These are phyloP conservation scores for Gamarada debralockiae DNA, from an alignment of 495 filamentous ascomycete genomes.

Conservation along the genomic window DNA sequence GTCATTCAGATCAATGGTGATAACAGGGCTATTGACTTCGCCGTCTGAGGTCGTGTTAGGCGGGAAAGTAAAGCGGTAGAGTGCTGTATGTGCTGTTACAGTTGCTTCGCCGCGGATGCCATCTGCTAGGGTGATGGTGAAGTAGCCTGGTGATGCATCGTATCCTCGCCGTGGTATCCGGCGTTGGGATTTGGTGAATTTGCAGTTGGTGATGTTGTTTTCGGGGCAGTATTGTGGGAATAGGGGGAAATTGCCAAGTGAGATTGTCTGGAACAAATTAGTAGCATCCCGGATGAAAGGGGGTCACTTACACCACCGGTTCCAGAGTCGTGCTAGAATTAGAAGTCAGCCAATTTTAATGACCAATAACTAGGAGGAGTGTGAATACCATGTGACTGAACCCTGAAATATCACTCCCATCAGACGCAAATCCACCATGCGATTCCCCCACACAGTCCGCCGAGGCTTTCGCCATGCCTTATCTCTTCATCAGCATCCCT, in stretches of 20 bases:
- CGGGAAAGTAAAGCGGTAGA: constrained; percentile 66
- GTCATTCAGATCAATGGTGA: constrained; percentile 62
- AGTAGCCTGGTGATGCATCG: constrained; percentile 64
- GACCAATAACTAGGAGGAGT: background rate
- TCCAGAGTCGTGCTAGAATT: constrained; percentile 62
- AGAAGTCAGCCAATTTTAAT: background rate
- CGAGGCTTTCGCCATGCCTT: constrained; percentile 70
- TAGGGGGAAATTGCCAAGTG: constrained; percentile 69
- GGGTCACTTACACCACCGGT: constrained; percentile 47
- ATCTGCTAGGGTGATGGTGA: constrained; percentile 53
- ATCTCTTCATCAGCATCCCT: background rate
- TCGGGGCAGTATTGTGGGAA: constrained; percentile 61
- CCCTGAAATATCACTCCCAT: constrained; percentile 55
- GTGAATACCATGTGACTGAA: constrained; percentile 38
- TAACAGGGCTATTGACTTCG: constrained; percentile 47
- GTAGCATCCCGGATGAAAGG: background rate
- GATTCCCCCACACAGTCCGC: constrained; percentile 59
- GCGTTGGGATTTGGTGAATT: constrained; percentile 48
- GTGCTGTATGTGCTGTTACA: constrained; percentile 52
- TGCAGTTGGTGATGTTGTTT: constrained; percentile 58
- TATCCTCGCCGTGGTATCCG: constrained; percentile 44
- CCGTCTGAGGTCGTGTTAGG: constrained; percentile 23
- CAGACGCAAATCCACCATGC: constrained; percentile 67
- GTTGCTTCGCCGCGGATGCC: constrained; percentile 65
- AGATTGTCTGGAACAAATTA: constrained; percentile 34